A percentile compares a stretch with the other conserved stretches of the same genome.
Evolutionary conservation across 176 grass and related monocot species (phyloP).

Genomic region (bread wheat (Triticum aestivum)): IWGSC_CS_RefSeq_v2.1 NC_057806.1:529782345-529782844

Average conservation of each 20-base stretch:
- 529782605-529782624: constrained; percentile 92
- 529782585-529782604: constrained; percentile 15
- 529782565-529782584: neutral
- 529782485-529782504: neutral
- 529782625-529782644: constrained; percentile 77
- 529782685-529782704: constrained; percentile 80
- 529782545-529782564: neutral
- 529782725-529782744: neutral
- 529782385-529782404: no score
- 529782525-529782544: constrained; percentile 4
- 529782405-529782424: no score
- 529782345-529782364: no score
- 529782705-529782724: neutral
- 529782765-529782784: neutral
- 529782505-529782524: neutral
- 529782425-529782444: no score
- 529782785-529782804: neutral
- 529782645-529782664: constrained; percentile 53
- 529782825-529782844: neutral
- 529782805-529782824: neutral
- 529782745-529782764: neutral
- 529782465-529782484: no score
- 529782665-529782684: constrained; percentile 72
- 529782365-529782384: no score
- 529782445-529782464: no score